Percentiles rank a stretch among this genome's conserved stretches.
Conservation (phyloP, 2,329 filamentous ascomycete species). For the Fusarium redolens region DNA sequence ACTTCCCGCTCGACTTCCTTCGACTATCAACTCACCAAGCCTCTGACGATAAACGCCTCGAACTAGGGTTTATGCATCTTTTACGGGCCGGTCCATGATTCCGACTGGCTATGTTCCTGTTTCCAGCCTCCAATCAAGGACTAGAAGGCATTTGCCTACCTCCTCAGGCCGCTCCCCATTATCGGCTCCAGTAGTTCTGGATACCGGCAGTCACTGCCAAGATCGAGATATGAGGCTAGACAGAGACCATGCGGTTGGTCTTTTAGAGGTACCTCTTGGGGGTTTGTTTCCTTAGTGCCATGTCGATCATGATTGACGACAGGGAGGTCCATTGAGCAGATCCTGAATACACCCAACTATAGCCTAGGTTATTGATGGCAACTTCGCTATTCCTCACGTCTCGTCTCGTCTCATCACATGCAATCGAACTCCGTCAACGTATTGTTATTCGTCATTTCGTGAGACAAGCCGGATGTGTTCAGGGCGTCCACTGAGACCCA, state of each 20-base stretch:
- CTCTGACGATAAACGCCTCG: neutral
- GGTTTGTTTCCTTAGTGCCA: neutral
- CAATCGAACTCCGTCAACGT: neutral
- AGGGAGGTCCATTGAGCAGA: neutral
- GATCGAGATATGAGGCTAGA: neutral
- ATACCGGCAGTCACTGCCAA: neutral
- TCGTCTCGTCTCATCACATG: conserved; percentile 2
- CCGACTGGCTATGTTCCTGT: conserved; percentile 21
- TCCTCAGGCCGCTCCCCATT: neutral
- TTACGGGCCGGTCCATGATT: conserved; percentile 18
- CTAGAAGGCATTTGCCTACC: conserved; percentile 1
- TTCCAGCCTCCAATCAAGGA: conserved; percentile 16
- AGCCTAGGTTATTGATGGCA: neutral
- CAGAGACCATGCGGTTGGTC: neutral
- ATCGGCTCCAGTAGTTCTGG: neutral
- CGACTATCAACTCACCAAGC: neutral
- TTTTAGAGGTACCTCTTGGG: neutral
- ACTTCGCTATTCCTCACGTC: neutral
- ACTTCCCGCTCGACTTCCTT: neutral
- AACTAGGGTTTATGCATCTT: conserved; percentile 32
- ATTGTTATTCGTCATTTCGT: neutral
- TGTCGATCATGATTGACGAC: conserved; percentile 25
- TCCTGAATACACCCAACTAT: neutral
- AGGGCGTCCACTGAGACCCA: neutral
- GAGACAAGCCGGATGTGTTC: neutral